Conservation (phyloP, 495 filamentous ascomycete species). For the Hypoxylon lienhwacheense region DNA sequence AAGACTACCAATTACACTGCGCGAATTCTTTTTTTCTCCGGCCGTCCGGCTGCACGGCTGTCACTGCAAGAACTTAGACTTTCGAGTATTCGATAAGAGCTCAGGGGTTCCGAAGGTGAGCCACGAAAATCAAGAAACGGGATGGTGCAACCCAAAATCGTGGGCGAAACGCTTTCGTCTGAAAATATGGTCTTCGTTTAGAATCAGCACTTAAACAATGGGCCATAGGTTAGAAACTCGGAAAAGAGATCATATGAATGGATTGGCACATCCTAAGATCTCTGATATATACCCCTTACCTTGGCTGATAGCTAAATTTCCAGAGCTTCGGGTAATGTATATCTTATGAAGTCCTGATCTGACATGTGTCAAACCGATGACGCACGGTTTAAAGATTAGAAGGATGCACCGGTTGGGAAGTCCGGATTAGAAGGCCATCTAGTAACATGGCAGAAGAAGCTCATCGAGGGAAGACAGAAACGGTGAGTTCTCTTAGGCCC, state of each 20-base stretch:
- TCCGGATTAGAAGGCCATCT: not conserved
- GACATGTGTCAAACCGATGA: no score
- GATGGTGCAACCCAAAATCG: constrained; percentile 10
- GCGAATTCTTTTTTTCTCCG: constrained; percentile 5
- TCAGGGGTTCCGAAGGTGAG: constrained; percentile 1
- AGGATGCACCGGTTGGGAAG: constrained; percentile 4
- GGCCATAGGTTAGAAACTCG: not conserved
- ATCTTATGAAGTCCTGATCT: no score
- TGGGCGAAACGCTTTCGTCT: not conserved
- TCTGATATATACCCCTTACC: no score
- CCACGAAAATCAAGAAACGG: constrained; percentile 4
- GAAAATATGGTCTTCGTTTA: not conserved
- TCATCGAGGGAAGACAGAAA: constrained; percentile 5
- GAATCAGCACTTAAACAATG: constrained; percentile 7
- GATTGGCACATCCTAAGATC: no score
- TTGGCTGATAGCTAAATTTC: no score
- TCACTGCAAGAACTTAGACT: constrained; percentile 7
- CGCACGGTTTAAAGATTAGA: no score
- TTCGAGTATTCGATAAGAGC: constrained; percentile 14
- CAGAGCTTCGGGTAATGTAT: no score
- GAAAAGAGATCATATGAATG: constrained; percentile 11
- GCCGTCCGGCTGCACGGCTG: no score
- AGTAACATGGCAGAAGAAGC: not conserved
- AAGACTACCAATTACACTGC: constrained; percentile 11
- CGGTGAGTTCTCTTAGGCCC: not conserved